Conservation (phyloP, 345 rosid species). For the Camelina hispida region DNA sequence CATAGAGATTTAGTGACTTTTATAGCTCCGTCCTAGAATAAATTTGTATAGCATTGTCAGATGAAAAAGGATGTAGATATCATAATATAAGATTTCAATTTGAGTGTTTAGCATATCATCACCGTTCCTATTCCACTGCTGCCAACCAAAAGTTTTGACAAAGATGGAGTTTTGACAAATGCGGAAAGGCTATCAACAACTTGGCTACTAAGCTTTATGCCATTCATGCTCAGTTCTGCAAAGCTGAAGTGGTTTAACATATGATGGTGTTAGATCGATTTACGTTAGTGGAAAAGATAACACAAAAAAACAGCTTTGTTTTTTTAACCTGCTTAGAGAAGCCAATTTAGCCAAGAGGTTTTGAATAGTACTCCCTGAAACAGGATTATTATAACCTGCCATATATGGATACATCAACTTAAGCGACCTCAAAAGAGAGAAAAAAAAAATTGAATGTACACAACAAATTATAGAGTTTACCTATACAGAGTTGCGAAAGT, state of each 20-base stretch:
- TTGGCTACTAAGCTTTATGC: conserved; percentile 72
- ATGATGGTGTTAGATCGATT: conserved; percentile 18
- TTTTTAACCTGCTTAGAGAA: conserved; percentile 62
- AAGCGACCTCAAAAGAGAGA: conserved; percentile 16
- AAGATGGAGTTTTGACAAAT: conserved; percentile 63
- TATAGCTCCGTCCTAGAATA: conserved; percentile 71
- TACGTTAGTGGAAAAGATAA: background rate
- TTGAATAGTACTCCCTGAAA: conserved; percentile 68
- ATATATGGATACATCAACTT: conserved; percentile 16
- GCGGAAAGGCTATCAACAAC: conserved; percentile 71
- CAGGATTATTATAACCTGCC: conserved; percentile 72
- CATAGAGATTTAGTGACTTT: conserved; percentile 61
- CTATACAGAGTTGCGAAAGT: conserved; percentile 78
- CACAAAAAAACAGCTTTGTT: conserved; percentile 6
- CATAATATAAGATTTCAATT: conserved; percentile 4
- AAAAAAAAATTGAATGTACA: background rate
- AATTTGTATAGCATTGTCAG: conserved; percentile 27
- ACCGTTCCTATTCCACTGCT: conserved; percentile 83
- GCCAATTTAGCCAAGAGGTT: conserved; percentile 69
- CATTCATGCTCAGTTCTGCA: conserved; percentile 78
- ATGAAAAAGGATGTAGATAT: conserved; percentile 4
- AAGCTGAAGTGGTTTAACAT: conserved; percentile 55
- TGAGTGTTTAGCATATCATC: conserved; percentile 33
- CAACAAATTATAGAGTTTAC: conserved; percentile 47
- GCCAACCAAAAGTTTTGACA: conserved; percentile 76